Base-by-base conservation (phyloP, 257 asterid species). In the Lycium ferocissimum region DNA sequence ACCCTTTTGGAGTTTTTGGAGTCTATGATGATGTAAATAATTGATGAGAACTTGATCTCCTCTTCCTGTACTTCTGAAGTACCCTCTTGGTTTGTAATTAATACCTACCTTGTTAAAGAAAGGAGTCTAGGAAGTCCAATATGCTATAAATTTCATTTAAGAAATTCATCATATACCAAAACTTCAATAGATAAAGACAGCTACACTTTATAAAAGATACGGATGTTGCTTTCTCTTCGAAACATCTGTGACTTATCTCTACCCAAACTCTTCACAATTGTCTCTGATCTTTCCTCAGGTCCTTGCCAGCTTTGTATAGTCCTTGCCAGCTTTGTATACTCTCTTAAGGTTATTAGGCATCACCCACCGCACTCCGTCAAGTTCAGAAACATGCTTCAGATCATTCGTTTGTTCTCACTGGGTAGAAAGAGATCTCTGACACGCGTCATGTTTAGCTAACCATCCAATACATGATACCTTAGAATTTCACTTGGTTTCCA, bases 231-330 rank as follows among this genome's bases (percentile, higher is more conserved):
- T 57, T 57, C 62, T n/a, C 62, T 15, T 15, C 7, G 20, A 2
- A 15, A 5, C 45, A 40, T 57, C 62, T 57, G 15, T 57, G 62
- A 57, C 20, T 57, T 57, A 57, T 57, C n/a, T 57, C 62, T 57
- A 57, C 3, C 62, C 62, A 57, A 57, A 57, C 62, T 57, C 62
- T 57, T 57, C 62, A 14, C 62, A 57, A n/a, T 57, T 22, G 15
- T 62, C 70, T 62, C 70, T 62, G 15, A 62, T 62, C 15, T 62
- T 62, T 20, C 70, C 15, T 22, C 70, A 20, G 70, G 70, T 62
- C 70, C 70, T 33, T 62, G 70, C 38, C 70, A 62, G 15, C 70
- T 62, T 62, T 62, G 15, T 62, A 62, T 62, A 9, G 70, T 62
- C 70, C 70, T 33, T 62, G 70, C 38, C 70, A 62, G 15, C 70